A percentile compares a stretch with the other conserved stretches of the same genome.
These are phyloP conservation scores for Erythrobasidium yunnanense DNA, from an alignment of 768 basidiomycete genomes.

Conservation along the genomic window DNA sequence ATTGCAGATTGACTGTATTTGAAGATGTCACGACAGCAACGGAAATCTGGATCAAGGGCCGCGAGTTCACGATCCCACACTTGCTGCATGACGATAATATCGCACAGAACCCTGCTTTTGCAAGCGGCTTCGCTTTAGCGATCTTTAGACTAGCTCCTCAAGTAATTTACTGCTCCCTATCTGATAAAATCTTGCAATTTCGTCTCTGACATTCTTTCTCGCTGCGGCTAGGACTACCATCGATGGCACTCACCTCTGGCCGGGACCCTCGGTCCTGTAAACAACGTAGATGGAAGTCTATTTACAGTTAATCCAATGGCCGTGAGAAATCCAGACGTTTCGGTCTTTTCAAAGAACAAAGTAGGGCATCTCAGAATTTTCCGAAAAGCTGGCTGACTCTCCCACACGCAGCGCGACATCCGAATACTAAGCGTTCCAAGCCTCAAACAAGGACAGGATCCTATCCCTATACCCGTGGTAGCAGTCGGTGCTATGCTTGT, in stretches of 20 bases:
- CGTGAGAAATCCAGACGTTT: slow-evolving; percentile 54
- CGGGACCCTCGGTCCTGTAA: slow-evolving; percentile 69
- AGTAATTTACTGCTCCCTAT: too few relatives aligned
- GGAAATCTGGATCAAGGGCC: slow-evolving; percentile 51
- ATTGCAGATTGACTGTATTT: slow-evolving; percentile 64
- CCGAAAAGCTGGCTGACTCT: neutral
- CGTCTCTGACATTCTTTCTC: too few relatives aligned
- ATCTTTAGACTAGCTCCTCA: slow-evolving; percentile 80
- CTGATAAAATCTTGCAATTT: too few relatives aligned
- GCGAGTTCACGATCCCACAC: slow-evolving; percentile 55
- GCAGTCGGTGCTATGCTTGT: slow-evolving; percentile 61
- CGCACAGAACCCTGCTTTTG: slow-evolving; percentile 47
- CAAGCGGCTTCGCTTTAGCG: slow-evolving; percentile 57
- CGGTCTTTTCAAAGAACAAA: slow-evolving; percentile 57
- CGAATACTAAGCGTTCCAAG: slow-evolving; percentile 43
- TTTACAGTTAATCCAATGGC: slow-evolving; percentile 72
- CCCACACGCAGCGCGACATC: slow-evolving; percentile 45
- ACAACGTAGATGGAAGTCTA: slow-evolving; percentile 78
- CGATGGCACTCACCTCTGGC: slow-evolving; percentile 71
- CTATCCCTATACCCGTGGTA: neutral
- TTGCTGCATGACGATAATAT: slow-evolving; percentile 50
- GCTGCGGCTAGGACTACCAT: slow-evolving; percentile 75
- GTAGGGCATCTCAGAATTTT: neutral
- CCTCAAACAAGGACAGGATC: neutral
- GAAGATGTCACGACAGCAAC: slow-evolving; percentile 51